phyloP scores from a whole-genome alignment of 768 basidiomycete species.

The Tricholoma terreum region DNA sequence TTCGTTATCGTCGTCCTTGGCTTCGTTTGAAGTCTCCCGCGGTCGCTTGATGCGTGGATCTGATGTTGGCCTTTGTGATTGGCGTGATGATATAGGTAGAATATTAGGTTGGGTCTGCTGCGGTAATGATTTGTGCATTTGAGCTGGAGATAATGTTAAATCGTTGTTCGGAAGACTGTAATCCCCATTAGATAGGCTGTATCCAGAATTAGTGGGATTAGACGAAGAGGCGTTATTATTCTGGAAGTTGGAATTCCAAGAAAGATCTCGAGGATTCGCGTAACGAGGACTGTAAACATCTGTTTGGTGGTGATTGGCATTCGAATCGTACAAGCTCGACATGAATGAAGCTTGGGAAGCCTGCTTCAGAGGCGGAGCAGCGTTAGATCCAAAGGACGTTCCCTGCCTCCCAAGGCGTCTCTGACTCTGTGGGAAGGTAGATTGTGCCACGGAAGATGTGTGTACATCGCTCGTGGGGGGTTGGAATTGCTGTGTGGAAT shows the following conservation, averaged over 20 bases:
- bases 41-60: conserved; percentile 35
- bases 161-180: conserved; percentile 1
- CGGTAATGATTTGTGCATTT: conserved; percentile 26
- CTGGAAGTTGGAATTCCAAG: conserved; percentile 12
- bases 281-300: conserved; percentile 11
- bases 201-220: conserved; percentile 12
- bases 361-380: conserved; percentile 1
- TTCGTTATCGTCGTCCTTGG: conserved; percentile 35
- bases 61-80: conserved; percentile 15
- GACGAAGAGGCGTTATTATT: conserved; percentile 6
- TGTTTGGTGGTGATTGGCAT: conserved; percentile 7
- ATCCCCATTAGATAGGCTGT: conserved; percentile 6
- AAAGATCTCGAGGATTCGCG: conserved; percentile 5
- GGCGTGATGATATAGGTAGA: conserved; percentile 14
- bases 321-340: conserved; percentile 3
- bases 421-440: conserved; percentile 7
- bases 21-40: conserved; percentile 32
- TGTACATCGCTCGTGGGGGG: conserved; percentile 3
- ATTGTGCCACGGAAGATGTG: conserved; percentile 6
- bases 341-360: not conserved
- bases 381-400: conserved; percentile 5
- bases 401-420: conserved; percentile 2
- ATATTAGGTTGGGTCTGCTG: conserved; percentile 13
- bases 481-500: conserved; percentile 10
- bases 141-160: conserved; percentile 22